Evolutionary conservation across 208 protist species (phyloP).

Genomic region (Vickermania spadyakhi): DNA sequence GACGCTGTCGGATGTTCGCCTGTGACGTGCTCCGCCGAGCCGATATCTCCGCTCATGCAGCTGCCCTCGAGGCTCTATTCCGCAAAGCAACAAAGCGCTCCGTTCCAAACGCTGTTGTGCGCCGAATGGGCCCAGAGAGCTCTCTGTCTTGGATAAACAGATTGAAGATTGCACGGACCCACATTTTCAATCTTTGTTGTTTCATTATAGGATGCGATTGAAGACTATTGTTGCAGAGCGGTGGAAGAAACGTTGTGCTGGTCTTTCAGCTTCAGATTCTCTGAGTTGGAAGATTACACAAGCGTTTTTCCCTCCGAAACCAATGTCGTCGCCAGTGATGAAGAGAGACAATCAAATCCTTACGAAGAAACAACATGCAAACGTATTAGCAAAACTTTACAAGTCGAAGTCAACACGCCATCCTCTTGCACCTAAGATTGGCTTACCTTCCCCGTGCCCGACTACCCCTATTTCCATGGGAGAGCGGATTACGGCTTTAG

Average conservation of each 20-base stretch:
- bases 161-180: neutral
- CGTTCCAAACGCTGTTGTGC: neutral
- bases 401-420: slow-evolving; percentile 6
- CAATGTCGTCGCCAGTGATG: too few species aligned
- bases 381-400: slow-evolving; percentile 8
- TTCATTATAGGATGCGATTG: too few species aligned
- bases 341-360: neutral
- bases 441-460: neutral
- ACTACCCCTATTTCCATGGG: slow-evolving; percentile 4
- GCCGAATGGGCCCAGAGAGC: neutral
- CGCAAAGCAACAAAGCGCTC: neutral
- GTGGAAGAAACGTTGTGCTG: too few species aligned
- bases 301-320: too few species aligned
- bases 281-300: slow-evolving; percentile 1
- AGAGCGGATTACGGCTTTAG: slow-evolving; percentile 3
- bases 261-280: too few species aligned
- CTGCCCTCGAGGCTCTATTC: neutral
- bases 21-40: neutral
- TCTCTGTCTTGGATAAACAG: neutral
- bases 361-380: slow-evolving; percentile 3
- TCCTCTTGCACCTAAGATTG: neutral
- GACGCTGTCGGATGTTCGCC: too few species aligned
- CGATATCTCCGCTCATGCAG: neutral
- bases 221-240: slow-evolving; percentile 1
- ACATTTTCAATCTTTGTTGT: slow-evolving; percentile 1